Conservation (phyloP, 2,329 filamentous ascomycete species). For the Xylaria sp. region DNA sequence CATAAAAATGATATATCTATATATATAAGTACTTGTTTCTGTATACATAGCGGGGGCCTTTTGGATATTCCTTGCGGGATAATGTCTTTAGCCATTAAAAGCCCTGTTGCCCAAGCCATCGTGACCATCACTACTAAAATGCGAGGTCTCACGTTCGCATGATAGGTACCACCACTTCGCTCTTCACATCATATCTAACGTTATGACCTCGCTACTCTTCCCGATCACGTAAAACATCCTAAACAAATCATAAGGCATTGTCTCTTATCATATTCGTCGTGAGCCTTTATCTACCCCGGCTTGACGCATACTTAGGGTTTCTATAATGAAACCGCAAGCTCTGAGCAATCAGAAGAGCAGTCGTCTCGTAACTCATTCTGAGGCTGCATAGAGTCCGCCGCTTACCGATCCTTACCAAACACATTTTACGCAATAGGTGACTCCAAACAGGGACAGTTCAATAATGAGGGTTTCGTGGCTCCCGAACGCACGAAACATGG, state of each 20-base stretch:
- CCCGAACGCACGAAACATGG: neutral
- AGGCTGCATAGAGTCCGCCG: neutral
- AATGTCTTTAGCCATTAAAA: slow-evolving; percentile 49
- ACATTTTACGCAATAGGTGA: neutral
- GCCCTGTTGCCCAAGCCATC: slow-evolving; percentile 39
- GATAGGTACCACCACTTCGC: neutral
- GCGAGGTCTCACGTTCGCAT: neutral
- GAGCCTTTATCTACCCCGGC: neutral
- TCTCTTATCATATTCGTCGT: neutral
- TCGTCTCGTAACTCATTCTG: neutral
- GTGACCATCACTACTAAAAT: neutral
- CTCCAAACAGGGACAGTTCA: neutral
- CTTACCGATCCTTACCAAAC: neutral
- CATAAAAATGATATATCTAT: neutral
- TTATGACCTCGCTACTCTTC: neutral
- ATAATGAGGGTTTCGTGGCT: neutral
- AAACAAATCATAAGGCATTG: slow-evolving; percentile 50
- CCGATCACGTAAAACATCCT: slow-evolving; percentile 49
- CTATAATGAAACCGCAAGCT: neutral
- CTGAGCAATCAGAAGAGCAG: neutral
- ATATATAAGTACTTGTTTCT: neutral
- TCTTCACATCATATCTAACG: neutral
- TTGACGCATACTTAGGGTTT: neutral
- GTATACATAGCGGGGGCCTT: neutral
- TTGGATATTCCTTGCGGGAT: neutral